Evolutionary conservation across 164 flowering plant species (phyloP), one percentile per base, ranked within the genome.

Genomic region (Vitis rupestris): DNA sequence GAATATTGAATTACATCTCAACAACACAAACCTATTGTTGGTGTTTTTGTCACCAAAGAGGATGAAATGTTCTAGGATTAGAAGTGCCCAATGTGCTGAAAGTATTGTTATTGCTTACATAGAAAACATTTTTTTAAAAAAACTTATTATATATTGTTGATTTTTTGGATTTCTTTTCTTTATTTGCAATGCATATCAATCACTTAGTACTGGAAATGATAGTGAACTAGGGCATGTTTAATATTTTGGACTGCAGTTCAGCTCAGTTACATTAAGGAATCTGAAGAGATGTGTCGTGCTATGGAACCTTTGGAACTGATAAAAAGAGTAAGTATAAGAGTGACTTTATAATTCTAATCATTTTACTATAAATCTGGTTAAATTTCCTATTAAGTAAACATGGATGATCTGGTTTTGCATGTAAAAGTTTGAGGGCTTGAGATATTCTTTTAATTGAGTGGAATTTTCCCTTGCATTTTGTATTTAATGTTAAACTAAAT

Each of bases 221-320:
- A 64, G 30, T 48, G 53, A 61, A 47, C 58, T 57, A 23, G 31
- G 1, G 31, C 27, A 47, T 54, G 5, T 57, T 31, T 13, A 68
- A 37, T 31, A 50, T 65, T 74, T 63, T 1, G 17, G 68, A 61
- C 48, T 79, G 76, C 92, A 90, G 97, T 44, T 65, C 79, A 75
- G 52, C 70, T 81, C 63, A 76, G 74, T 70, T 74, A 81, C 53
- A 79, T 93, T 54, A 83, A 73, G 80, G 97, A 90, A 75, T 84
- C 89, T 67, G 92, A 93, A 73, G 91, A 87, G 70, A 61, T 86
- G 47, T 88, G 97, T 2, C 91, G 84, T 63, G 84, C 91, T 11
- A 82, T 93, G 92, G 83, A 81, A 69, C 98, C 98, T 10, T 69
- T 83, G 82, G 89, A 91, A 55, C 82, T 93, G 68, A 91, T 93